Conservation (phyloP, 2,329 filamentous ascomycete genomes). For the Scedosporium dehoogii region DNA sequence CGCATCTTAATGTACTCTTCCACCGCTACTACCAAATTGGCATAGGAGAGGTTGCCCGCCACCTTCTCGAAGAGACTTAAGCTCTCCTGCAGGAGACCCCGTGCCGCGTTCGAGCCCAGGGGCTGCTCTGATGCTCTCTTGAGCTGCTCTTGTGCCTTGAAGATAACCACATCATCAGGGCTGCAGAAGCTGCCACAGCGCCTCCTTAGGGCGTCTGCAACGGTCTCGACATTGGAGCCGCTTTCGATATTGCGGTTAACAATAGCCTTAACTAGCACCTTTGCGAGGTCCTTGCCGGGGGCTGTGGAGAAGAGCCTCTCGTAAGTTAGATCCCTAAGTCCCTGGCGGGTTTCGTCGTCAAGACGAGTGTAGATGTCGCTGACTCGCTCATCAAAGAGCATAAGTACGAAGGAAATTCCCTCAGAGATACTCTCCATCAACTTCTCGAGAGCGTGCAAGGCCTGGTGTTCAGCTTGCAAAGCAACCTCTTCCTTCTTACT, state of each 20-base stretch:
- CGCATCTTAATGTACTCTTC: constrained; percentile 70
- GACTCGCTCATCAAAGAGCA: constrained; percentile 88
- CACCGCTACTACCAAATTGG: constrained; percentile 70
- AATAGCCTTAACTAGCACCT: constrained; percentile 91
- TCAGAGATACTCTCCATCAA: constrained; percentile 88
- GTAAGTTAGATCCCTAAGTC: constrained; percentile 70
- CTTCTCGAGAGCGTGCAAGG: constrained; percentile 74
- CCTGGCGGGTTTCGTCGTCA: constrained; percentile 57
- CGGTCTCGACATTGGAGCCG: constrained; percentile 93
- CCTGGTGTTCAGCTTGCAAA: constrained; percentile 87
- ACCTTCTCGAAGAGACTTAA: constrained; percentile 82
- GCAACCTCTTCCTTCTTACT: constrained; percentile 87
- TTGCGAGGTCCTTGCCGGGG: constrained; percentile 79
- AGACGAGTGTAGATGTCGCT: constrained; percentile 77
- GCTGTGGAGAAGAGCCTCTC: constrained; percentile 75
- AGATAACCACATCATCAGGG: constrained; percentile 92
- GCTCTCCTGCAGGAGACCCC: constrained; percentile 79
- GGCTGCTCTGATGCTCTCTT: constrained; percentile 78
- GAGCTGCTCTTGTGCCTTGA: constrained; percentile 93
- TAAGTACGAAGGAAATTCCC: constrained; percentile 90
- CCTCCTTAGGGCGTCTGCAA: constrained; percentile 85
- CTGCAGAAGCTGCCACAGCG: constrained; percentile 97
- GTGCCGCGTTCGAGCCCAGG: constrained; percentile 63
- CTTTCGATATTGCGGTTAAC: constrained; percentile 97
- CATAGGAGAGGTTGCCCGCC: constrained; percentile 67